Evolutionary conservation across 495 filamentous ascomycete genomes (phyloP), one percentile per base, ranked within the genome.

Genomic region (Neurospora sp.): DNA sequence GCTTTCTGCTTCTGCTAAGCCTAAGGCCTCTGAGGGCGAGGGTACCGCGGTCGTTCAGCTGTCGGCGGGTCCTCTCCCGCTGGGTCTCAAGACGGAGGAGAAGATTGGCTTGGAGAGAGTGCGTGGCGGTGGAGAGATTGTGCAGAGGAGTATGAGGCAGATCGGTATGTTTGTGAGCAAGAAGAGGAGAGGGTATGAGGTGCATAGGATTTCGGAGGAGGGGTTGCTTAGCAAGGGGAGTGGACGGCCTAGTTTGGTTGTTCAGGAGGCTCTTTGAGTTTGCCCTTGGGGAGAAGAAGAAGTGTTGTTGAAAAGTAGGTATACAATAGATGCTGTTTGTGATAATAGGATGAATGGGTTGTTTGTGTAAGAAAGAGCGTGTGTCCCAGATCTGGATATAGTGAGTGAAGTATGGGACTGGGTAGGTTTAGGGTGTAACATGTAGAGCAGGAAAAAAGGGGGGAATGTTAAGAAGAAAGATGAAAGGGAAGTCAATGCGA

Each of bases 171-270:
- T 93, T 74, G 87, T 88, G 62, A 91, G 92, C 77, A 90, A 90
- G 83, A 90, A 89, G 71, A 88, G 90, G 66, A 90, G 89, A 46
- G 88, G 91, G 74, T 96, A 96, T 83, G 92, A 92, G 37, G 87
- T 94, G 72, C 91, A 94, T 78, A 86, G 88, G 79, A 90, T 95
- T 82, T 93, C 81, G 75, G 78, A 82, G 73, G 76, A 79, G 70
- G 72, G 62, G 44, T 44, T 81, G 54, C 69, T 75, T 16, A 73
- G 69, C 35, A 71, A 71, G 16, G 54, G 69, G 66, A 73, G 72
- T 27, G 74, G 72, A 40, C 70, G 71, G n/a, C 41, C 54, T 23
- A 62, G 69, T 10, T 73, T 73, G 10, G 74, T 76, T 39, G 72
- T 78, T 31, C 73, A 76, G 74, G 73, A 78, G 75, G 73, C 71